phyloP scores from a whole-genome alignment of 2,329 filamentous ascomycete genomes.

The Epicoccum sorghinum region DNA sequence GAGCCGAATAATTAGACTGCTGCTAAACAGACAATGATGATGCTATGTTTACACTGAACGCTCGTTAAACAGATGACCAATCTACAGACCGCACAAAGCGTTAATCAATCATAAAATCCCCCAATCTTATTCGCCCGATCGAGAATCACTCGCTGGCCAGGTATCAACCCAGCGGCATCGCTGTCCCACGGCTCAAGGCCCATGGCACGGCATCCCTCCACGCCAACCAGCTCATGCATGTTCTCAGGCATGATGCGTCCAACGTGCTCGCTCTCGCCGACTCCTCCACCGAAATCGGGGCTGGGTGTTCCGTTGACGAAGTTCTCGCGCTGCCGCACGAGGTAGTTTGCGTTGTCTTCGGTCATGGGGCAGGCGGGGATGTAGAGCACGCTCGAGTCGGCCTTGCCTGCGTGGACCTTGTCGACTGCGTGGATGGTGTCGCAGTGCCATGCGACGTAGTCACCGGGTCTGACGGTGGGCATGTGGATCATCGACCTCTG shows the following conservation, averaged over 20 bases:
- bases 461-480: constrained; percentile 71
- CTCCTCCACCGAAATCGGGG: constrained; percentile 62
- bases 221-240: constrained; percentile 47
- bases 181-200: constrained; percentile 60
- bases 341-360: constrained; percentile 72
- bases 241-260: constrained; percentile 50
- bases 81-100: neutral
- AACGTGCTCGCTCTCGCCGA: constrained; percentile 64
- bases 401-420: constrained; percentile 70
- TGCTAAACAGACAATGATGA: too few relatives aligned
- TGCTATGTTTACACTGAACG: neutral
- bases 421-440: constrained; percentile 85
- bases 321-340: constrained; percentile 71
- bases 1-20: too few relatives aligned
- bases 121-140: constrained; percentile 60
- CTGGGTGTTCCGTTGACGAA: constrained; percentile 66
- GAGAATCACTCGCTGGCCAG: constrained; percentile 59
- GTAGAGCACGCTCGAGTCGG: constrained; percentile 84
- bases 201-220: constrained; percentile 61
- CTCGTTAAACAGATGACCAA: neutral
- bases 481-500: constrained; percentile 73
- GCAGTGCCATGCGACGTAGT: constrained; percentile 82
- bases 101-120: constrained; percentile 53
- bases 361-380: constrained; percentile 87
- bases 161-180: constrained; percentile 53